A percentile compares a stretch with the other conserved stretches of the same genome.
Conservation (phyloP, 345 rosid genomes). For the Eucalyptus camaldulensis region DNA sequence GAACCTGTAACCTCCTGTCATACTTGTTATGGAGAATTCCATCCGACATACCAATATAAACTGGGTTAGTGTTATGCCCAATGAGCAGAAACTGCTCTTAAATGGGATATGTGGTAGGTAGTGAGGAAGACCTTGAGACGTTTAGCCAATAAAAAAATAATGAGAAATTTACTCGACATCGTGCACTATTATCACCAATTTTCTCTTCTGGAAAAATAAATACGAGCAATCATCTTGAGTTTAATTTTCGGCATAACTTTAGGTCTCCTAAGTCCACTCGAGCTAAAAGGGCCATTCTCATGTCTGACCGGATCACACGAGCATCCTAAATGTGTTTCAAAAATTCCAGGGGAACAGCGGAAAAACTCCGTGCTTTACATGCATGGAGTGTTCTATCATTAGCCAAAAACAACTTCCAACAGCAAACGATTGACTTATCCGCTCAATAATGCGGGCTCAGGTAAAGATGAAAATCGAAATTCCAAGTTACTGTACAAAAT, state of each 20-base stretch:
- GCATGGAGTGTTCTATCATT: too few relatives aligned
- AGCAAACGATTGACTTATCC: too few relatives aligned
- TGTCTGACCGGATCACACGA: too few relatives aligned
- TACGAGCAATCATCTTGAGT: not conserved
- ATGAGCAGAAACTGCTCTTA: not conserved
- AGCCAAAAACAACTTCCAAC: too few relatives aligned
- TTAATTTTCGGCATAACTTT: not conserved
- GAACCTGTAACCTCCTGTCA: slow-evolving; percentile 87
- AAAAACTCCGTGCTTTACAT: too few relatives aligned
- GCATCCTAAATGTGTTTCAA: not conserved
- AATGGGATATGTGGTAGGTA: not conserved
- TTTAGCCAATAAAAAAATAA: too few relatives aligned
- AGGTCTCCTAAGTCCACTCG: not conserved
- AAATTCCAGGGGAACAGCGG: not conserved
- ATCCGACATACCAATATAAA: slow-evolving; percentile 13
- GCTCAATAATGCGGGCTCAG: too few relatives aligned
- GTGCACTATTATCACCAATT: not conserved
- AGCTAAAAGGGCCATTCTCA: not conserved
- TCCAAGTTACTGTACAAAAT: too few relatives aligned
- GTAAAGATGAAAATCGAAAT: too few relatives aligned
- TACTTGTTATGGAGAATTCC: slow-evolving; percentile 76
- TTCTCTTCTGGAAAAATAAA: too few relatives aligned
- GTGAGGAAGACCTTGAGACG: not conserved
- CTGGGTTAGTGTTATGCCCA: not conserved
- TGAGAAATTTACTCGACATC: slow-evolving; percentile 39